Base-by-base conservation (phyloP, 805 yeast species). In the Candida ovalis region DNA sequence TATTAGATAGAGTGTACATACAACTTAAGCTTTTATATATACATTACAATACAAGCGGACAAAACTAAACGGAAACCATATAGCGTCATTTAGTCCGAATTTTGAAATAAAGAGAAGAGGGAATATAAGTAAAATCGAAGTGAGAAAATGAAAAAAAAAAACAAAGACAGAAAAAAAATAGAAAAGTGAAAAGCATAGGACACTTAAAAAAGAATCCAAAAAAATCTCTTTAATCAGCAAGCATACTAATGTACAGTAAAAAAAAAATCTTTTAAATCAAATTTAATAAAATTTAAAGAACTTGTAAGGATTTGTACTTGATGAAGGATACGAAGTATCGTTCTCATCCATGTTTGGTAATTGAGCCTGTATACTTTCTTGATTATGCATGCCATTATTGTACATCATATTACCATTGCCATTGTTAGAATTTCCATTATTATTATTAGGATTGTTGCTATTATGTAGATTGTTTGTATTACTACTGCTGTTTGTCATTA, bases 231-330 rank as follows among this genome's bases (percentile, higher is more conserved):
- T n/a, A n/a, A n/a, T n/a, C n/a, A n/a, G n/a, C n/a, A n/a, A n/a
- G n/a, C n/a, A n/a, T n/a, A n/a, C n/a, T n/a, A n/a, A n/a, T 15
- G 35, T 9, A 7, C 35, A 10, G 13, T 7, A 10, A 10, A 25
- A 7, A 7, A 25, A 25, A 10, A 30, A 15, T 30, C 17, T 9
- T 30, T 15, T 25, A 7, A 7, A 10, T 25, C 28, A 25, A 25
- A 25, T 30, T 46, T 37, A 48, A 39, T 47, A 51, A 37, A 45
- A 46, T 19, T 48, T 44, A 42, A 52, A 45, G 25, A 49, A 50
- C 37, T 44, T 43, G 39, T 46, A 48, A 6, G 55, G 50, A 42
- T 54, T 54, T 21, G 49, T 22, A 33, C 40, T 43, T 25, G 40
- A 42, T 3, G 42, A 27, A n/a, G 52, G 54, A 27, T 50, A 52